Base-by-base conservation (phyloP, 2,329 filamentous ascomycete genomes). In the Raffaelea deltoideospora region DNA sequence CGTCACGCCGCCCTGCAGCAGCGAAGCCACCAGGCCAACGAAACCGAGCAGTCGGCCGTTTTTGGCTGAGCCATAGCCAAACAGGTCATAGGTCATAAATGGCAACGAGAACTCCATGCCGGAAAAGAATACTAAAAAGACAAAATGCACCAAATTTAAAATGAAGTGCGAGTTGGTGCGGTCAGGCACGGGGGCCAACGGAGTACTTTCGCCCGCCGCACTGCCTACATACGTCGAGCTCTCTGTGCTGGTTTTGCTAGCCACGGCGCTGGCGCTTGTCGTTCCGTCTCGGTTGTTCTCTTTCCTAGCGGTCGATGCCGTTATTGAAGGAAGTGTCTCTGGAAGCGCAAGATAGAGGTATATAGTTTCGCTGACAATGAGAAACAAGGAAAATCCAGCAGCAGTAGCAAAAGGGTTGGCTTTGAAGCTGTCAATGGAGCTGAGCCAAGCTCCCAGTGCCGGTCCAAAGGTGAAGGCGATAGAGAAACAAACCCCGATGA, bases 31-130 rank as follows among this genome's bases (percentile, higher is more conserved):
- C 3, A 98, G 72, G 0, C 90, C 90, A 49, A 98, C 83, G 56
- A 82, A 90, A 6, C 90, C 88, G 2, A 98, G 74, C 3, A 98
- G 67, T 10, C 77, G 74, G 14, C 90, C 90, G 45, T 92, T 93
- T 36, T 84, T 72, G 31, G 76, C 72, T 1, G 86, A 79, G 10
- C 68, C 73, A 53, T 90, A 92, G 9, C 72, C 71, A 56, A 96
- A 96, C 31, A 98, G 72, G 37, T 94, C 88, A 50, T 90, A 93
- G 0, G 88, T 96, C 75, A 98, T 87, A 56, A 98, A 98, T 0
- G 90, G 87, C 3, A 98, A 70, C 1, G 86, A 94, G 57, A 94
- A 96, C 54, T 98, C 90, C 80, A 98, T 88, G 42, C 90, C 90
- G 3, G 85, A 94, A 60, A 98, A 98, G 59, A 94, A 94, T 11